Conservation (phyloP, 257 asterid genomes). For the Solanum sparsipilum region DNA sequence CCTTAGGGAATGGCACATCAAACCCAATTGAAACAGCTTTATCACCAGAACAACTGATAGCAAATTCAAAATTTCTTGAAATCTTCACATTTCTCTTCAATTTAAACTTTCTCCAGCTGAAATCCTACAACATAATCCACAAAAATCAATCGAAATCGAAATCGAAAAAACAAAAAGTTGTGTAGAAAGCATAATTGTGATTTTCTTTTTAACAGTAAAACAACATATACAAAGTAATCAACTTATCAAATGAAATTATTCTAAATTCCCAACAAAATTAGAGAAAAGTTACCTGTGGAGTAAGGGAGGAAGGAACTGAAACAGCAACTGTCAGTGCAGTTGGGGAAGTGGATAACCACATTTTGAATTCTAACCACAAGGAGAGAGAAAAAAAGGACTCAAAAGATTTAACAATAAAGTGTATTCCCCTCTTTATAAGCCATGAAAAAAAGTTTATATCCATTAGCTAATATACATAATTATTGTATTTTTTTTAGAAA, state of each 20-base stretch:
- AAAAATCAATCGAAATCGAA: not conserved
- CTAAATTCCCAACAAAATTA: not conserved
- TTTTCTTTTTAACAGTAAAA: not conserved
- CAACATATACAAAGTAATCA: not conserved
- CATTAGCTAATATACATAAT: not conserved
- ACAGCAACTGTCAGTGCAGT: conserved; percentile 18
- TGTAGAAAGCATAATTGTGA: not conserved
- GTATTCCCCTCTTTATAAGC: not conserved
- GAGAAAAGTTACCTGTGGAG: not conserved
- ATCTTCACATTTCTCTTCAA: conserved; percentile 10
- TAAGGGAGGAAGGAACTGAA: conserved; percentile 9
- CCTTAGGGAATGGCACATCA: conserved; percentile 58
- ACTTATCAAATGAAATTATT: not conserved
- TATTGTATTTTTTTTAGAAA: too few species aligned
- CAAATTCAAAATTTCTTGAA: conserved; percentile 22
- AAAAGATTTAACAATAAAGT: not conserved
- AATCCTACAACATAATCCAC: conserved; percentile 22
- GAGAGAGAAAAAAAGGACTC: not conserved
- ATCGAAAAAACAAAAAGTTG: not conserved
- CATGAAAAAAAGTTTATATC: not conserved
- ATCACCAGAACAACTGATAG: conserved; percentile 21
- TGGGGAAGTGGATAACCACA: conserved; percentile 39
- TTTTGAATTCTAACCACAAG: conserved; percentile 17
- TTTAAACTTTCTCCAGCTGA: conserved; percentile 12
- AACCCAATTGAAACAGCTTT: conserved; percentile 29